phyloP scores from a whole-genome alignment of 2,329 filamentous ascomycete genomes.

The Lasiodiplodia sp. region DNA sequence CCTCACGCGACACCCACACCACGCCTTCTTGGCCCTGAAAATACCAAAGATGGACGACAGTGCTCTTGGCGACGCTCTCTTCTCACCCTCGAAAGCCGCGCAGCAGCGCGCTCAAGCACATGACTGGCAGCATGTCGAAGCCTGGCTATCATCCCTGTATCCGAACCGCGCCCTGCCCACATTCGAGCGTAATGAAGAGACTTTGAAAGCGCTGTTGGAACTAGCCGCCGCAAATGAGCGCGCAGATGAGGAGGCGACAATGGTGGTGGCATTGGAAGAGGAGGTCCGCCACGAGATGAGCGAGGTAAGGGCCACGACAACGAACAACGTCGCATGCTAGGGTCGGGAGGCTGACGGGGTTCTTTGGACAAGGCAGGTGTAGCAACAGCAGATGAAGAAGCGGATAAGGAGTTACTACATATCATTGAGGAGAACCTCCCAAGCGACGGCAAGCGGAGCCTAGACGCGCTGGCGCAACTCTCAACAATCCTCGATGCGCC shows the following conservation, averaged over 20 bases:
- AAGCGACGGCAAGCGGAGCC: constrained; percentile 38
- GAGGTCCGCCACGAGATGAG: constrained; percentile 51
- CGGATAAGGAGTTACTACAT: background rate
- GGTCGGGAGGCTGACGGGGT: background rate
- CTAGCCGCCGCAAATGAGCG: constrained; percentile 79
- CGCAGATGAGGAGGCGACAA: constrained; percentile 72
- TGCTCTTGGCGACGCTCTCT: constrained; percentile 55
- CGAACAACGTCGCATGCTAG: background rate
- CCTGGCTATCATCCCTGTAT: constrained; percentile 75
- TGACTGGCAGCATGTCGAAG: constrained; percentile 89
- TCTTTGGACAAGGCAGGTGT: constrained; percentile 25
- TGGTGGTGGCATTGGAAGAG: constrained; percentile 63
- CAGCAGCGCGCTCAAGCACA: constrained; percentile 83
- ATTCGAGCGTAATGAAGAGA: constrained; percentile 89
- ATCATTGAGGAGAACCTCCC: constrained; percentile 18
- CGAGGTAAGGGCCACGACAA: constrained; percentile 37
- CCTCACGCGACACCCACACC: background rate
- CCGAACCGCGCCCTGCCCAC: constrained; percentile 70
- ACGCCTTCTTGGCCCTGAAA: background rate
- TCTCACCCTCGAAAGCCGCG: constrained; percentile 70
- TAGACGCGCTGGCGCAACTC: constrained; percentile 48
- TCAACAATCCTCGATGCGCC: constrained; percentile 47
- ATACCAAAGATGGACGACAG: constrained; percentile 32
- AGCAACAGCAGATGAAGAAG: constrained; percentile 7
- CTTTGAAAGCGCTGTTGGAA: constrained; percentile 75